Conservation (phyloP, 1,139 yeast species). For the Blastobotrys ciferrii region DNA sequence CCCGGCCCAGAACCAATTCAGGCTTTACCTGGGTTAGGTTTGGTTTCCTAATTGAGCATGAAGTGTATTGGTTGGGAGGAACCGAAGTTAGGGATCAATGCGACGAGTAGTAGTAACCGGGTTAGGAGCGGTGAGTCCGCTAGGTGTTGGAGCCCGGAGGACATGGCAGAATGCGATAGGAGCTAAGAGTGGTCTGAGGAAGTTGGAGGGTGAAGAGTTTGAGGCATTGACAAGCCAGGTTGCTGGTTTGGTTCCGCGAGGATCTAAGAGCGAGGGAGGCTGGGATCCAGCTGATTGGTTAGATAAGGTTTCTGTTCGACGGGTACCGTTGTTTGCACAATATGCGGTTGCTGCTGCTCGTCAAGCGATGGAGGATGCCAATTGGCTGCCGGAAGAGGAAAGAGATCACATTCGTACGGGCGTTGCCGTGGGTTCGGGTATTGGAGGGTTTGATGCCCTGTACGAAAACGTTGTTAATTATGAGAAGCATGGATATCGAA, state of each 20-base stretch:
- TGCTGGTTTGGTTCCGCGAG: slow-evolving; percentile 69
- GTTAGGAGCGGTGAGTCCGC: slow-evolving; percentile 78
- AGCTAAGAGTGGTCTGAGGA: slow-evolving; percentile 37
- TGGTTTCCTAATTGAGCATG: background rate
- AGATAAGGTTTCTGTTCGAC: slow-evolving; percentile 41
- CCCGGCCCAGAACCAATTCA: no score
- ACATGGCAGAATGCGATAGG: slow-evolving; percentile 39
- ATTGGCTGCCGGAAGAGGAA: slow-evolving; percentile 43
- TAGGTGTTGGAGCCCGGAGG: slow-evolving; percentile 57
- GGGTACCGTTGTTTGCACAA: slow-evolving; percentile 73
- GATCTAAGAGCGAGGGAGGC: slow-evolving; percentile 47
- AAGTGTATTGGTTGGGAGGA: background rate
- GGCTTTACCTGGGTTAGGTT: background rate
- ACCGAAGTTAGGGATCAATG: background rate
- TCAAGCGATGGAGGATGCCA: slow-evolving; percentile 73
- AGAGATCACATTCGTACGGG: slow-evolving; percentile 48
- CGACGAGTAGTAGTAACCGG: slow-evolving; percentile 87
- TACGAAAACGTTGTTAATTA: slow-evolving; percentile 59
- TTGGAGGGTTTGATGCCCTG: slow-evolving; percentile 81
- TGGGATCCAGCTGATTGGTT: slow-evolving; percentile 47
- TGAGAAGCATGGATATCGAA: slow-evolving; percentile 56
- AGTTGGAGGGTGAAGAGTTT: slow-evolving; percentile 50
- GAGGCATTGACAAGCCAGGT: slow-evolving; percentile 69
- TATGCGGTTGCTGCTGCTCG: slow-evolving; percentile 74
- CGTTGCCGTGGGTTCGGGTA: slow-evolving; percentile 88